phyloP scores from a whole-genome alignment of 257 asterid genomes.

The Solanum etuberosum region DNA sequence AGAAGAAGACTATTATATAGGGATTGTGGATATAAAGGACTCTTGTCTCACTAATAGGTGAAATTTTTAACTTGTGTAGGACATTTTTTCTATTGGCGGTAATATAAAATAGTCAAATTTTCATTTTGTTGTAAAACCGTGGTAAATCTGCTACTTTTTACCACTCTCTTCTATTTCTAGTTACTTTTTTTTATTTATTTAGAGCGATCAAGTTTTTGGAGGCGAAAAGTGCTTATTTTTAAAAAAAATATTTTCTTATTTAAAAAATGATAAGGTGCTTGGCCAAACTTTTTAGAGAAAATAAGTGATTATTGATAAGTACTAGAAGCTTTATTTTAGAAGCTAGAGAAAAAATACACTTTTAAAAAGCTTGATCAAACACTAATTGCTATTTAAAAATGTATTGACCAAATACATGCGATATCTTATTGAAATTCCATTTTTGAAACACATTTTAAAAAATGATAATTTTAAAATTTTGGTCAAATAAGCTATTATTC shows the following conservation, averaged over 20 bases:
- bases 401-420: neutral
- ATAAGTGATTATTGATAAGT: neutral
- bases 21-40: constrained; percentile 2
- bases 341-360: neutral
- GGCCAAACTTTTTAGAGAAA: neutral
- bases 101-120: neutral
- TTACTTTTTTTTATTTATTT: no score
- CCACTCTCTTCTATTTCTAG: neutral
- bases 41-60: neutral
- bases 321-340: neutral
- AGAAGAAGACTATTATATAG: neutral
- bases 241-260: no score
- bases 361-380: neutral
- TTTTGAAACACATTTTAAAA: neutral
- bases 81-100: neutral
- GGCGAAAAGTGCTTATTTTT: neutral
- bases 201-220: neutral
- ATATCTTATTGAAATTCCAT: no score
- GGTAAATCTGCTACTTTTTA: neutral
- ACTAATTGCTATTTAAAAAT: neutral
- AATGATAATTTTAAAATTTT: neutral
- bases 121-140: neutral
- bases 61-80: neutral
- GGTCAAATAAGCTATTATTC: no score
- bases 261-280: neutral